These are phyloP conservation scores for Ceratopteris richardii DNA, from an alignment of 75 land plant genomes.

Conservation along the genomic window DNA sequence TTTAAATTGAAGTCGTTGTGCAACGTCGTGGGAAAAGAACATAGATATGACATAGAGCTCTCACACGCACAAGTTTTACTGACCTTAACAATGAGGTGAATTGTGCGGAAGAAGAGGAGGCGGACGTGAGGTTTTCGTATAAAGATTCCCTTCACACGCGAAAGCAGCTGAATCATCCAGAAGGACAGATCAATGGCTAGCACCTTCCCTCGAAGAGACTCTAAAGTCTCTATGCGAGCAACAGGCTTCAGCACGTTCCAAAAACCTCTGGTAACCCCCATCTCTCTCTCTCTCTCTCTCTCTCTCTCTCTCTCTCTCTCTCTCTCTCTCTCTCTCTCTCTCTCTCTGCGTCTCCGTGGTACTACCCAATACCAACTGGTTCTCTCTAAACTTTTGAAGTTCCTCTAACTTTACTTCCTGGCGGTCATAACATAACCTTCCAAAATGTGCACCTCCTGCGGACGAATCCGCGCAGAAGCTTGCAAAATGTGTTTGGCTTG, in stretches of 20 bases:
- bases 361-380: too few relatives aligned
- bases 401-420: too few relatives aligned
- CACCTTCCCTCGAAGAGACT: constrained; percentile 53
- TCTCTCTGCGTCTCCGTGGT: constrained; percentile 1
- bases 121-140: constrained; percentile 61
- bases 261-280: constrained; percentile 78
- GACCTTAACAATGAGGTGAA: constrained; percentile 70
- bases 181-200: constrained; percentile 76
- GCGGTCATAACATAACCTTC: too few relatives aligned
- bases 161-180: constrained; percentile 84
- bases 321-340: constrained; percentile 1
- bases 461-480: too few relatives aligned
- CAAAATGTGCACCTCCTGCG: too few relatives aligned
- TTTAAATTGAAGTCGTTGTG: too few relatives aligned
- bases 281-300: constrained; percentile 18
- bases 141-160: constrained; percentile 34
- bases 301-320: constrained; percentile 3
- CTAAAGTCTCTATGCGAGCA: constrained; percentile 39
- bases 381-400: too few relatives aligned
- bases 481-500: too few relatives aligned
- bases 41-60: too few relatives aligned
- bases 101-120: constrained; percentile 68
- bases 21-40: too few relatives aligned
- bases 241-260: constrained; percentile 75
- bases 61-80: too few relatives aligned